Conservation (phyloP, 2,329 filamentous ascomycete species). For the Penicillium sp. region DNA sequence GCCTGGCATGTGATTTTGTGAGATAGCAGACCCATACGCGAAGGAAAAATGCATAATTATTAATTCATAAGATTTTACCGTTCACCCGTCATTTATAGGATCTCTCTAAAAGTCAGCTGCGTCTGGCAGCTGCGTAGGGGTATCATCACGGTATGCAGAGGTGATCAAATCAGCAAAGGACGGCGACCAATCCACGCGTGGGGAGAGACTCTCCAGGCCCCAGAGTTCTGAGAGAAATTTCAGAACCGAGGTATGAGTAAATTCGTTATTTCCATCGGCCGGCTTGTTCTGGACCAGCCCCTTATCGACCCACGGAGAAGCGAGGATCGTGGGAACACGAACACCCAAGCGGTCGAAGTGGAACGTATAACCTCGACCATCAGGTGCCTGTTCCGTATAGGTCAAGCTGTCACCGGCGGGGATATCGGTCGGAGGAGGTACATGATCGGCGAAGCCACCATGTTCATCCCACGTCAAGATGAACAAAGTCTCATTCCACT, state of each 20-base stretch:
- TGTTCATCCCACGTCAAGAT: constrained; percentile 51
- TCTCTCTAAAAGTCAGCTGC: constrained; percentile 16
- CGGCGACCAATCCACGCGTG: constrained; percentile 39
- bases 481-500: constrained; percentile 50
- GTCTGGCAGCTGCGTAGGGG: constrained; percentile 25
- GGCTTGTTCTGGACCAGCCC: constrained; percentile 43
- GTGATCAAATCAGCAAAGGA: constrained; percentile 37
- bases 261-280: constrained; percentile 39
- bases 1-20: background rate
- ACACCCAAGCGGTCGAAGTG: constrained; percentile 33
- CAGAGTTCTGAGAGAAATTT: constrained; percentile 46
- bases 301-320: constrained; percentile 43
- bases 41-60: background rate
- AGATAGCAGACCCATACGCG: background rate
- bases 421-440: constrained; percentile 41
- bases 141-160: constrained; percentile 25
- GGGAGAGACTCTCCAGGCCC: constrained; percentile 40
- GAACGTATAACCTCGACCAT: constrained; percentile 31
- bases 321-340: constrained; percentile 32
- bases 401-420: constrained; percentile 40
- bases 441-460: constrained; percentile 51
- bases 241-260: constrained; percentile 47
- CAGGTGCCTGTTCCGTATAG: constrained; percentile 32
- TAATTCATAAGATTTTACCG: background rate
- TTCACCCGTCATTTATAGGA: background rate